Conservation (phyloP, 805 yeast genomes). For the Starmerella floricola region DNA sequence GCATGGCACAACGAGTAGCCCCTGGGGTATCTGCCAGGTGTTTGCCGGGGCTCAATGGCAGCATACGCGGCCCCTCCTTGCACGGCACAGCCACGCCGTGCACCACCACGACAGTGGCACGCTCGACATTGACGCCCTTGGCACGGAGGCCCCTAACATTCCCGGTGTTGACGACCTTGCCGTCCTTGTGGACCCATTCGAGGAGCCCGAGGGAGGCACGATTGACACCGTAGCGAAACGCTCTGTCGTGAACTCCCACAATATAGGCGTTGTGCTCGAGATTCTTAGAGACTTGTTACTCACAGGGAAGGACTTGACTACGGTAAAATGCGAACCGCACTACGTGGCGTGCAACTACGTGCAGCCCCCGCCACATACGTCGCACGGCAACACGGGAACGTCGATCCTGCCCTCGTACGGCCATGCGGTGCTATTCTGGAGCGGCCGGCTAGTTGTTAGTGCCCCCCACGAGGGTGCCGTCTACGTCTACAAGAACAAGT, state of each 20-base stretch:
- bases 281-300: background rate
- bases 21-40: constrained; percentile 30
- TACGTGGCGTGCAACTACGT: background rate
- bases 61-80: background rate
- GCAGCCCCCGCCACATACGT: background rate
- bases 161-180: too few species aligned
- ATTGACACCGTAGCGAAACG: too few species aligned
- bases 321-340: background rate
- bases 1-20: constrained; percentile 20
- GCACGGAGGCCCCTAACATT: too few species aligned
- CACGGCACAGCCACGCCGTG: too few species aligned
- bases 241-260: background rate
- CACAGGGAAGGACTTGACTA: background rate
- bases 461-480: constrained; percentile 20
- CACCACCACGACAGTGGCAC: too few species aligned
- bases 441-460: constrained; percentile 11
- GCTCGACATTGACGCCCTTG: too few species aligned
- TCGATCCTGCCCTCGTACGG: constrained; percentile 16
- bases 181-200: too few species aligned
- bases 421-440: constrained; percentile 10
- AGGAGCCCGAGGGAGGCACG: too few species aligned
- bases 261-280: background rate
- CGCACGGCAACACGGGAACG: background rate
- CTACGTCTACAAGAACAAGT: constrained; percentile 10
- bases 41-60: constrained; percentile 13